phyloP scores from a whole-genome alignment of 2,329 filamentous ascomycete species.

The Nigrospora sphaerica region DNA sequence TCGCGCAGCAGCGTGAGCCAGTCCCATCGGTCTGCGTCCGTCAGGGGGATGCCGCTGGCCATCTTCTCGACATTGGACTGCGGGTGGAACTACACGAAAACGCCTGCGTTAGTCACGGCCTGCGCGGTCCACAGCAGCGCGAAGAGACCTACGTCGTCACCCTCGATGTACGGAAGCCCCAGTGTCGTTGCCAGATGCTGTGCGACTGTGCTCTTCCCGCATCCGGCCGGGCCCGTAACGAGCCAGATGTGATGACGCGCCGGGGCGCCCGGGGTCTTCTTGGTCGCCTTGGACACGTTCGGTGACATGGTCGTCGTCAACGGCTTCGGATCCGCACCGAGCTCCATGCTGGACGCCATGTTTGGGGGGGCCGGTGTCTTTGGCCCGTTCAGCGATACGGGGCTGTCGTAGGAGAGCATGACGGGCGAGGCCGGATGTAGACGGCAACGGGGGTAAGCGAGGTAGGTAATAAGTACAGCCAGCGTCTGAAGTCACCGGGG shows the following conservation, averaged over 20 bases:
- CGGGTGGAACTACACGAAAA: constrained; percentile 57
- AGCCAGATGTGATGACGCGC: constrained; percentile 68
- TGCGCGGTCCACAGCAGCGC: not conserved
- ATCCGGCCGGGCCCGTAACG: constrained; percentile 71
- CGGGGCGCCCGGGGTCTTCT: constrained; percentile 15
- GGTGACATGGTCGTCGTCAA: constrained; percentile 21
- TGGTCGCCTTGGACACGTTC: constrained; percentile 19
- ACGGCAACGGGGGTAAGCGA: too few species aligned
- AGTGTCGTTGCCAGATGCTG: constrained; percentile 56
- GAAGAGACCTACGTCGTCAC: constrained; percentile 60
- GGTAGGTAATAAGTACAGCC: too few species aligned
- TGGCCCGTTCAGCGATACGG: constrained; percentile 35
- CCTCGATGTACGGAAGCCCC: constrained; percentile 65
- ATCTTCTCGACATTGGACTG: constrained; percentile 85
- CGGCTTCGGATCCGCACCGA: constrained; percentile 19
- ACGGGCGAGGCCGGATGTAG: not conserved
- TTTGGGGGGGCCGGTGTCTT: constrained; percentile 20
- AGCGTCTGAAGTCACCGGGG: too few species aligned
- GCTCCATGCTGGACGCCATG: constrained; percentile 17
- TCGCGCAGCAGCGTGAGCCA: constrained; percentile 80
- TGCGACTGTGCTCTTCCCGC: constrained; percentile 72
- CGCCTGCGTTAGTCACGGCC: not conserved
- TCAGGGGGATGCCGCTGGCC: constrained; percentile 74
- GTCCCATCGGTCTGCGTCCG: constrained; percentile 93
- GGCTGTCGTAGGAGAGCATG: constrained; percentile 46